Percentiles rank a stretch among this genome's conserved stretches.
phyloP scores from a whole-genome alignment of 192 early-diverging fungal species.

The Radiomyces spectabilis region DNA sequence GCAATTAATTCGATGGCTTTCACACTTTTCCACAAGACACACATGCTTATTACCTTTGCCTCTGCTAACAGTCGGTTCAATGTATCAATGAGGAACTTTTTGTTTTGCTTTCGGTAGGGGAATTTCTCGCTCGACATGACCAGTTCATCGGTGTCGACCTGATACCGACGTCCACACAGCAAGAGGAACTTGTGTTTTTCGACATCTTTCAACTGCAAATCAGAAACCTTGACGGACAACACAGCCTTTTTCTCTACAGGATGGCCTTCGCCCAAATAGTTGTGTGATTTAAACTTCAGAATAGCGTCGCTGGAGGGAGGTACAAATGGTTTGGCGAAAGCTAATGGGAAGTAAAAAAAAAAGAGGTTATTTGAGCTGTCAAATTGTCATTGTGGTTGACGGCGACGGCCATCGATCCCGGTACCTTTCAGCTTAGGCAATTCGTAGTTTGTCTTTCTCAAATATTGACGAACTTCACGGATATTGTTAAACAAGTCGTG shows the following conservation, averaged over 20 bases:
- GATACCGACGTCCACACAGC: constrained; percentile 49
- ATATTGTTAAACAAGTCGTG: constrained; percentile 40
- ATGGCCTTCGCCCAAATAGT: constrained; percentile 46
- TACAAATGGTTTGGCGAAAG: constrained; percentile 43
- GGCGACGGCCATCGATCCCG: neutral
- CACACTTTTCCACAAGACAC: neutral
- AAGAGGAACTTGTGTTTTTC: constrained; percentile 56
- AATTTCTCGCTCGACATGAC: constrained; percentile 51
- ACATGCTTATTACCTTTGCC: constrained; percentile 34
- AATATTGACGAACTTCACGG: constrained; percentile 45
- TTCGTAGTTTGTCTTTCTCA: constrained; percentile 49
- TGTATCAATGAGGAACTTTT: constrained; percentile 45
- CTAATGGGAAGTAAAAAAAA: constrained; percentile 14
- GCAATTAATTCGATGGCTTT: neutral
- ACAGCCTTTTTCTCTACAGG: constrained; percentile 44
- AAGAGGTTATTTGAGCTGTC: too few relatives aligned
- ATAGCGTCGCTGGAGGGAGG: constrained; percentile 39
- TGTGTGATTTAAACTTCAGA: constrained; percentile 40
- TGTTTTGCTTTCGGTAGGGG: constrained; percentile 45
- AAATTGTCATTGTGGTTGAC: too few relatives aligned
- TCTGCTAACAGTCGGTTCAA: constrained; percentile 46
- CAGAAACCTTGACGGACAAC: constrained; percentile 37
- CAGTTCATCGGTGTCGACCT: constrained; percentile 48
- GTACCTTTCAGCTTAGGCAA: constrained; percentile 52
- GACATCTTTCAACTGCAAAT: constrained; percentile 33